Percentiles rank a stretch among this genome's conserved stretches.
Conservation (phyloP, 352 stramenopile species). For the Peronosclerospora sorghi region DNA sequence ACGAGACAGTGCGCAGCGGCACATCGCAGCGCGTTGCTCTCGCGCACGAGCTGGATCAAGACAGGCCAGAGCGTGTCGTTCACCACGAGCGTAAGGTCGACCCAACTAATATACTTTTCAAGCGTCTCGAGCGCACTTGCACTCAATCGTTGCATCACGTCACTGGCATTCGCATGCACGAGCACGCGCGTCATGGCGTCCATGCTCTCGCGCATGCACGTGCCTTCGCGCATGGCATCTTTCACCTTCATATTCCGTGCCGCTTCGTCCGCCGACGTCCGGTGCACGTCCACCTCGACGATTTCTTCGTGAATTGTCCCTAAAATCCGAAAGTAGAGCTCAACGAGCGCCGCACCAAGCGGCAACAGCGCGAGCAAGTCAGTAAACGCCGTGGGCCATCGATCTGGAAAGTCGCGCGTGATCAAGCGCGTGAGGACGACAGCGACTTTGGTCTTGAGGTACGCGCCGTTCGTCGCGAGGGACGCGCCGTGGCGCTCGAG, state of each 20-base stretch:
- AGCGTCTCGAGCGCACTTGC: slow-evolving; percentile 61
- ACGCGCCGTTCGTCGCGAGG: slow-evolving; percentile 52
- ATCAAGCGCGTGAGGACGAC: slow-evolving; percentile 78
- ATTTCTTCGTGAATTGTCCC: slow-evolving; percentile 87
- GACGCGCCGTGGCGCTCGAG: slow-evolving; percentile 46
- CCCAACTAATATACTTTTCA: slow-evolving; percentile 81
- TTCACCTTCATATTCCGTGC: slow-evolving; percentile 80
- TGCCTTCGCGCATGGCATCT: slow-evolving; percentile 76
- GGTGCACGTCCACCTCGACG: slow-evolving; percentile 74
- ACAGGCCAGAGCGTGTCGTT: slow-evolving; percentile 76
- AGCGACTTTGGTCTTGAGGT: slow-evolving; percentile 79
- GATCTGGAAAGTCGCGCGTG: slow-evolving; percentile 82
- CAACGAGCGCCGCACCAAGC: slow-evolving; percentile 64
- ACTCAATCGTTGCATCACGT: slow-evolving; percentile 59
- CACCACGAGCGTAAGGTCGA: slow-evolving; percentile 73
- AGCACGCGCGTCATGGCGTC: slow-evolving; percentile 80
- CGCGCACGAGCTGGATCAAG: slow-evolving; percentile 56
- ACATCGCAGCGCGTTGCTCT: slow-evolving; percentile 48
- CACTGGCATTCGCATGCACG: slow-evolving; percentile 55
- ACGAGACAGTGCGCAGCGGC: slow-evolving; percentile 75
- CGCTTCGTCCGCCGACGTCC: slow-evolving; percentile 42
- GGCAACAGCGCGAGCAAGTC: slow-evolving; percentile 73
- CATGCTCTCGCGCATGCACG: slow-evolving; percentile 63
- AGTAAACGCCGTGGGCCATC: slow-evolving; percentile 77
- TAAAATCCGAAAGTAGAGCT: slow-evolving; percentile 88